Percentiles rank a stretch among this genome's conserved stretches.
Evolutionary conservation across 1,139 yeast genomes (phyloP).

Genomic region (Debaryomycetaceae sp.): DNA sequence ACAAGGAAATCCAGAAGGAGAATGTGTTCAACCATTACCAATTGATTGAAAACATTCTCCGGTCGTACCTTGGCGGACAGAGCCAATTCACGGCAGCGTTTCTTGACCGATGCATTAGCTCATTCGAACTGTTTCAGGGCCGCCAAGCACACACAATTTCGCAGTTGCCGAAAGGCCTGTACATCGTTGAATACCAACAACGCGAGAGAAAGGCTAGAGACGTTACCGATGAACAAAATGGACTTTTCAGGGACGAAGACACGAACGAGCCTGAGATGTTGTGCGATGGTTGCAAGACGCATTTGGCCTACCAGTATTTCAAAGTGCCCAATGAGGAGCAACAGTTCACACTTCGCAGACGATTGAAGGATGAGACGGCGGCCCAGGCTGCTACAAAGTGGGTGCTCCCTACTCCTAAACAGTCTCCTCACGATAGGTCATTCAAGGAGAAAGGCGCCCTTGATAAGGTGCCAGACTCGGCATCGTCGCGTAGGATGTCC

Average conservation of each 20-base stretch:
- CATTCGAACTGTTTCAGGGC: slow-evolving; percentile 21
- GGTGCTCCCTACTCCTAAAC: slow-evolving; percentile 30
- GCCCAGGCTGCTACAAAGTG: slow-evolving; percentile 16
- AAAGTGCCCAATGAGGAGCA: slow-evolving; percentile 25
- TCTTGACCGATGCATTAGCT: slow-evolving; percentile 19
- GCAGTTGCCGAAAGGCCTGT: slow-evolving; percentile 11
- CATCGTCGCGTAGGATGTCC: slow-evolving; percentile 8
- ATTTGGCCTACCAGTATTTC: slow-evolving; percentile 36
- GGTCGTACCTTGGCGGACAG: slow-evolving; percentile 17
- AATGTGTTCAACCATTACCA: slow-evolving; percentile 51
- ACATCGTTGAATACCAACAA: slow-evolving; percentile 13
- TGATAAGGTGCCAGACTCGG: slow-evolving; percentile 6
- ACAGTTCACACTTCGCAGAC: slow-evolving; percentile 15
- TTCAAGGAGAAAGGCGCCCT: not conserved
- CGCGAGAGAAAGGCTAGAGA: slow-evolving; percentile 13
- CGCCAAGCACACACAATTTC: slow-evolving; percentile 13
- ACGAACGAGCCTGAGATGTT: slow-evolving; percentile 28
- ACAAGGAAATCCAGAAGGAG: slow-evolving; percentile 50
- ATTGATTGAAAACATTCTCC: slow-evolving; percentile 35
- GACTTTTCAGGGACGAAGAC: slow-evolving; percentile 11
- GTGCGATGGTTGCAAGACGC: slow-evolving; percentile 39
- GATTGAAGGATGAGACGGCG: slow-evolving; percentile 6
- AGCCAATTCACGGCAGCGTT: slow-evolving; percentile 13
- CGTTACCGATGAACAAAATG: slow-evolving; percentile 17
- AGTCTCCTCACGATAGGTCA: slow-evolving; percentile 25